Evolutionary conservation across 306 rosid genomes (phyloP).

Genomic region (Cyamopsis tetragonoloba): DNA sequence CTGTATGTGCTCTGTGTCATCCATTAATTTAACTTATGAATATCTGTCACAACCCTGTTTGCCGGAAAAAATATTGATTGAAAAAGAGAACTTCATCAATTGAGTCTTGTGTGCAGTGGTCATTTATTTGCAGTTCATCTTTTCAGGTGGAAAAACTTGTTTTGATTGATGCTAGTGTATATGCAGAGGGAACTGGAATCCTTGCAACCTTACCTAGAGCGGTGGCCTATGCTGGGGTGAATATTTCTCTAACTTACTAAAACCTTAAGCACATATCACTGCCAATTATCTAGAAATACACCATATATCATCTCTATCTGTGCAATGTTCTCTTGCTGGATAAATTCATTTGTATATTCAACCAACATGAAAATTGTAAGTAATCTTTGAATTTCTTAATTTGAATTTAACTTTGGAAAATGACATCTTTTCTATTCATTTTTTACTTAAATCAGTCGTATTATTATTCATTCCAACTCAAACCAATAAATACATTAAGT

Average conservation of each 20-base stretch:
- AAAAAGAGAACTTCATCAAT: neutral
- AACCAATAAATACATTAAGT: neutral
- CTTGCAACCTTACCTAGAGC: conserved; percentile 62
- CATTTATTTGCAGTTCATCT: conserved; percentile 32
- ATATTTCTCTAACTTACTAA: conserved; percentile 23
- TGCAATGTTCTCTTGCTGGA: neutral
- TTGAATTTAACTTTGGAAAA: conserved; percentile 6
- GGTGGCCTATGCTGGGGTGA: conserved; percentile 80
- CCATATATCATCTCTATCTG: neutral
- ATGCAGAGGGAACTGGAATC: conserved; percentile 74
- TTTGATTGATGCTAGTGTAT: conserved; percentile 92
- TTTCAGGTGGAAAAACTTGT: conserved; percentile 89
- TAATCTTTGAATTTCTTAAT: neutral
- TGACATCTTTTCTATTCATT: neutral
- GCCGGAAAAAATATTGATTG: neutral
- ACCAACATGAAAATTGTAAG: too few species aligned
- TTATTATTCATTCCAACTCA: neutral
- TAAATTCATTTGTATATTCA: neutral
- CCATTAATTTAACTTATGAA: conserved; percentile 25
- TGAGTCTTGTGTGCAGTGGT: conserved; percentile 19
- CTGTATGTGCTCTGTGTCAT: conserved; percentile 63
- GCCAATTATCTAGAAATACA: neutral
- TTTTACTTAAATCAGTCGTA: neutral
- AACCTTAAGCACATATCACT: neutral
- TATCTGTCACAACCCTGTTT: neutral